These are phyloP conservation scores for Lachnellula hyalina DNA, from an alignment of 2,329 filamentous ascomycete species.

Conservation along the genomic window DNA sequence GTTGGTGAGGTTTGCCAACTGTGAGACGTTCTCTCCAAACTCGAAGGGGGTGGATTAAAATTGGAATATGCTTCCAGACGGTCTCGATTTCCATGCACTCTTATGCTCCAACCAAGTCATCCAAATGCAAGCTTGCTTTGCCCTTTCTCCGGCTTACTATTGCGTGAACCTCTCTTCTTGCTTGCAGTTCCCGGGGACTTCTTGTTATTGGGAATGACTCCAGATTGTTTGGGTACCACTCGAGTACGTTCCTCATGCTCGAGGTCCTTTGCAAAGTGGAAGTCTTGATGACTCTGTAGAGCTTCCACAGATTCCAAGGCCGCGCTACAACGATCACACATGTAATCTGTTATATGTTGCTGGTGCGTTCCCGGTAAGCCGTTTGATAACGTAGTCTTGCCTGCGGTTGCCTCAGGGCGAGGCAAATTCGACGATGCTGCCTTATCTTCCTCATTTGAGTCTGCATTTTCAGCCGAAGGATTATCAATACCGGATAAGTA, in stretches of 20 bases:
- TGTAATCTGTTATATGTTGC: slow-evolving; percentile 35
- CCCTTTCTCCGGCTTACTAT: slow-evolving; percentile 43
- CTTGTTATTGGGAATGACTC: slow-evolving; percentile 21
- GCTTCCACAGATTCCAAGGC: slow-evolving; percentile 52
- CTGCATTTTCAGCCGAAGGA: slow-evolving; percentile 12
- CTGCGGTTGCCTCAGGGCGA: slow-evolving; percentile 27
- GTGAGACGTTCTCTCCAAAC: not conserved
- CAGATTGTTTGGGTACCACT: slow-evolving; percentile 10
- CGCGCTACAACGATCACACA: slow-evolving; percentile 62
- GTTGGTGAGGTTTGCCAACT: slow-evolving; percentile 1
- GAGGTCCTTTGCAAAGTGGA: slow-evolving; percentile 88
- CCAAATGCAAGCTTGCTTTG: slow-evolving; percentile 56
- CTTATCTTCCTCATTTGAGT: slow-evolving; percentile 5
- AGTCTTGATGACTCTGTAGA: slow-evolving; percentile 77
- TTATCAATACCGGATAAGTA: slow-evolving; percentile 12
- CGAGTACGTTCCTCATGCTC: slow-evolving; percentile 44
- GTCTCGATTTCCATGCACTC: not conserved
- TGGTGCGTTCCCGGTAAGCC: slow-evolving; percentile 29
- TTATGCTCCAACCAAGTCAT: slow-evolving; percentile 15
- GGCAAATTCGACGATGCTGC: slow-evolving; percentile 11
- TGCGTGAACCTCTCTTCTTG: slow-evolving; percentile 25
- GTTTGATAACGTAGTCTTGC: slow-evolving; percentile 16
- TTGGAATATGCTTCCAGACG: not conserved
- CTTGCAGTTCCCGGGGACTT: slow-evolving; percentile 27
- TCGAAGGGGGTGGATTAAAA: not conserved